Conservation (phyloP, 2,329 filamentous ascomycete species). For the Purpureocillium lavendulum region DNA sequence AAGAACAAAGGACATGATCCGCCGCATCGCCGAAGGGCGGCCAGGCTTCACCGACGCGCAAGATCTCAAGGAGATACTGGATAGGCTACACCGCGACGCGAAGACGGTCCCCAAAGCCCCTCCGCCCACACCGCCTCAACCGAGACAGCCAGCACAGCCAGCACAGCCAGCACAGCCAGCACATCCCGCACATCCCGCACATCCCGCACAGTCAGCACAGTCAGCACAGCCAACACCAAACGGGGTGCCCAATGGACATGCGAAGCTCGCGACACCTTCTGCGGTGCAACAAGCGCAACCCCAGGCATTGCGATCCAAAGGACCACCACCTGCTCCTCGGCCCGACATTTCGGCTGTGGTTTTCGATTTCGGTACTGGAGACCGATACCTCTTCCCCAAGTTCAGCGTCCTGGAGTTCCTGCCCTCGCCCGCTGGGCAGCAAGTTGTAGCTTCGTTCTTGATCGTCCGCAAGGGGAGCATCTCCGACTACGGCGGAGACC, state of each 20-base stretch:
- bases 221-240: constrained; percentile 23
- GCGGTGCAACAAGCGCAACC: constrained; percentile 24
- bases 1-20: constrained; percentile 40
- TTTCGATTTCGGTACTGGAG: constrained; percentile 64
- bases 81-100: constrained; percentile 35
- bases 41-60: constrained; percentile 43
- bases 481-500: constrained; percentile 57
- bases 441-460: constrained; percentile 67
- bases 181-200: constrained; percentile 18
- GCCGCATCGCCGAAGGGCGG: constrained; percentile 43
- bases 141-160: constrained; percentile 15
- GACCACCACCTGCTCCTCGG: constrained; percentile 43
- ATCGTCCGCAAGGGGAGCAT: constrained; percentile 64
- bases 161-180: constrained; percentile 22
- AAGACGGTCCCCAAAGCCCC: constrained; percentile 24
- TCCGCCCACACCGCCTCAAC: constrained; percentile 16
- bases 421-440: constrained; percentile 37
- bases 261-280: constrained; percentile 10
- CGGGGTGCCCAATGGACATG: constrained; percentile 21
- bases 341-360: constrained; percentile 59
- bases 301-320: constrained; percentile 53
- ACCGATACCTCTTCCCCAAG: constrained; percentile 71
- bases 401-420: constrained; percentile 68
- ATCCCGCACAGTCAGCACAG: constrained; percentile 17
- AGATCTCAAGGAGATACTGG: constrained; percentile 45